phyloP scores from a whole-genome alignment of 2,329 filamentous ascomycete genomes.

The Penicillium thymicola region DNA sequence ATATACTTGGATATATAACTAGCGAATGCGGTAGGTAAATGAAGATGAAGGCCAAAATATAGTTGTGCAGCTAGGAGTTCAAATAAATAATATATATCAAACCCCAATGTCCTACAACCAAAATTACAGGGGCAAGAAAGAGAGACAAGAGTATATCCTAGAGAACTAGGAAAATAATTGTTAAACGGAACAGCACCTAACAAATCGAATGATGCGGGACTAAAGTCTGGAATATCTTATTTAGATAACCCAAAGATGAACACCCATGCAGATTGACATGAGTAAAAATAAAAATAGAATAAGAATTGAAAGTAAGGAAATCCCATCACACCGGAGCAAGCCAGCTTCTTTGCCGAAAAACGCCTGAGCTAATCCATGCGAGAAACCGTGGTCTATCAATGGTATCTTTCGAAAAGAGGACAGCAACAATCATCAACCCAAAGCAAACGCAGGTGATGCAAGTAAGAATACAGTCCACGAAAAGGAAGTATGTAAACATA shows the following conservation, averaged over 20 bases:
- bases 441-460: slow-evolving; percentile 6
- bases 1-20: not conserved
- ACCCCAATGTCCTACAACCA: not conserved
- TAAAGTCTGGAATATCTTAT: not conserved
- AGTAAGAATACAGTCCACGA: slow-evolving; percentile 10
- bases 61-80: no score
- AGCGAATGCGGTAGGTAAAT: not conserved
- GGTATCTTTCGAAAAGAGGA: slow-evolving; percentile 30
- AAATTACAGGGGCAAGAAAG: not conserved
- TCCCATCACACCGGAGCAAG: not conserved
- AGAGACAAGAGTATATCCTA: not conserved
- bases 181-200: slow-evolving; percentile 3
- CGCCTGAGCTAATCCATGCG: slow-evolving; percentile 24
- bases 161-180: not conserved
- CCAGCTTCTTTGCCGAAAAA: slow-evolving; percentile 11
- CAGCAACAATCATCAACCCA: slow-evolving; percentile 6
- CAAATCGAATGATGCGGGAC: not conserved
- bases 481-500: slow-evolving; percentile 13
- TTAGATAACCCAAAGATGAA: not conserved
- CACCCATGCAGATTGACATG: not conserved
- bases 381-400: slow-evolving; percentile 33
- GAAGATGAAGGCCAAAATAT: no score
- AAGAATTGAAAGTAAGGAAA: slow-evolving; percentile 8
- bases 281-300: not conserved
- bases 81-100: not conserved